A percentile compares a stretch with the other conserved stretches of the same genome.
Conservation (phyloP, 495 filamentous ascomycete genomes). For the Astrothelium subdiscretum region DNA sequence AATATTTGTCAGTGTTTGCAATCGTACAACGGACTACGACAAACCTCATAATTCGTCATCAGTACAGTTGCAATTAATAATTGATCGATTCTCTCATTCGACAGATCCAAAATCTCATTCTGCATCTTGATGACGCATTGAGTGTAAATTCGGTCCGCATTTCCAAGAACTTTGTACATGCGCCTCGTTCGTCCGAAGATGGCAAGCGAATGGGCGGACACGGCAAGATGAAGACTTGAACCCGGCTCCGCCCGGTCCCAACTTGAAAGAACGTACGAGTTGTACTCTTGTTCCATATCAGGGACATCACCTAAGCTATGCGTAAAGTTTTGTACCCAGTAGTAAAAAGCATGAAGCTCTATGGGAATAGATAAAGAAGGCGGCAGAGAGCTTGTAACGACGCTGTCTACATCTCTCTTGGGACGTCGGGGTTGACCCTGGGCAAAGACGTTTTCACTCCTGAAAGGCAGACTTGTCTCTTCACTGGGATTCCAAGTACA, state of each 20-base stretch:
- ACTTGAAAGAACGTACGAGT: conserved; percentile 14
- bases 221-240: conserved; percentile 23
- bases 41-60: conserved; percentile 23
- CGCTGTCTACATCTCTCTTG: background rate
- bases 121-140: conserved; percentile 9
- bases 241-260: conserved; percentile 8
- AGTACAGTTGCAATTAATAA: conserved; percentile 25
- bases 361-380: conserved; percentile 3
- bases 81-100: conserved; percentile 22
- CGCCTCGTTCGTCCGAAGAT: conserved; percentile 18
- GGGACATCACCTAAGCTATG: conserved; percentile 10
- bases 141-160: conserved; percentile 15
- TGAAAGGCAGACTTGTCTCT: conserved; percentile 20
- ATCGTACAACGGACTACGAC: background rate
- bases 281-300: conserved; percentile 19
- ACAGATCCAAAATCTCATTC: conserved; percentile 3
- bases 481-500: conserved; percentile 23
- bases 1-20: conserved; percentile 5
- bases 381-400: background rate
- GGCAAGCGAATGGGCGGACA: conserved; percentile 24
- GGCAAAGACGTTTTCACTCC: conserved; percentile 27
- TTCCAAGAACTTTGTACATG: conserved; percentile 6
- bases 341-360: conserved; percentile 1
- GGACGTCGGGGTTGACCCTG: conserved; percentile 24
- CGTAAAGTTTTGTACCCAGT: conserved; percentile 7